Conservation (phyloP, 441 rosid species). For the Hura crepitans region DNA sequence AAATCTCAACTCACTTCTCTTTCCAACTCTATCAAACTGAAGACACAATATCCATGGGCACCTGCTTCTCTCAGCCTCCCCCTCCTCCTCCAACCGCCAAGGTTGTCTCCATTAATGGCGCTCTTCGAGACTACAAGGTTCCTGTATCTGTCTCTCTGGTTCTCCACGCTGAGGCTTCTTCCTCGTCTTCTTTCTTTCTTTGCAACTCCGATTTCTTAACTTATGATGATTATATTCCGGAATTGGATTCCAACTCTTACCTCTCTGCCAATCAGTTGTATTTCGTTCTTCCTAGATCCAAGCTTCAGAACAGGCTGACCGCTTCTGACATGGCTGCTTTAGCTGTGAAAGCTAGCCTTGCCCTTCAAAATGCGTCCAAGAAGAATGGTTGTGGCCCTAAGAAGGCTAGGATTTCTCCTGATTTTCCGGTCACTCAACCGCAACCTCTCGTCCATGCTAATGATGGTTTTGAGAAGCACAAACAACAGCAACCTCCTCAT, state of each 20-base stretch:
- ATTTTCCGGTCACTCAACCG: conserved; percentile 22
- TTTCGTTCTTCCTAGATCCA: conserved; percentile 53
- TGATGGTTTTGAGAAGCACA: not conserved
- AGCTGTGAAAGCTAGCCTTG: conserved; percentile 66
- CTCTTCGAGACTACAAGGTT: conserved; percentile 46
- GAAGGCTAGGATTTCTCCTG: conserved; percentile 50
- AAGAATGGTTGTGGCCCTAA: conserved; percentile 26
- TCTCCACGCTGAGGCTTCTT: conserved; percentile 36
- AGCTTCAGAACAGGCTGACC: conserved; percentile 40
- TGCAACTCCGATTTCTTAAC: conserved; percentile 52
- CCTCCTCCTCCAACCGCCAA: conserved; percentile 39
- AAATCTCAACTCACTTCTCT: no score
- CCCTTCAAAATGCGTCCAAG: conserved; percentile 39
- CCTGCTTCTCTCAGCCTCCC: conserved; percentile 29
- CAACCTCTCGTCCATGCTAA: not conserved
- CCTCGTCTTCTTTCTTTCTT: conserved; percentile 35
- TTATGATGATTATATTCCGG: conserved; percentile 61
- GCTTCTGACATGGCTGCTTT: conserved; percentile 75
- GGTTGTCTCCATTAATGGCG: conserved; percentile 52
- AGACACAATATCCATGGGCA: conserved; percentile 39
- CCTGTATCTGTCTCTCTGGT: conserved; percentile 51
- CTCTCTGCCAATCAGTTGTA: conserved; percentile 55
- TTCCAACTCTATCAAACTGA: not conserved
- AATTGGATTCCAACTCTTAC: conserved; percentile 31
- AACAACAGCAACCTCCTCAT: not conserved